These are phyloP conservation scores for Xylaria sp. DNA, from an alignment of 2,329 filamentous ascomycete species.

Conservation along the genomic window DNA sequence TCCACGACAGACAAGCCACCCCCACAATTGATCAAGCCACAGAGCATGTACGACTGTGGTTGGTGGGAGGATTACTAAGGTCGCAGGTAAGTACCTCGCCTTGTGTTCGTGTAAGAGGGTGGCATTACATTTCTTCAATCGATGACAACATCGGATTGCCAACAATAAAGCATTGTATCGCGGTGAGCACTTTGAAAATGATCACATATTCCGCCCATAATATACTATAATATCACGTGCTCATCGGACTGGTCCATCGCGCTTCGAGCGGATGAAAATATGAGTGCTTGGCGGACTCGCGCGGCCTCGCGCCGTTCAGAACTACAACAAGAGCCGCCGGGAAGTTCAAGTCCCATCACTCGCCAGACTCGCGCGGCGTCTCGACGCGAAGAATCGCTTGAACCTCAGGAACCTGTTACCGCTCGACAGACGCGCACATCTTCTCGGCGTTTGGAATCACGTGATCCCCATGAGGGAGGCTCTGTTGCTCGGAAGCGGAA, in stretches of 20 bases:
- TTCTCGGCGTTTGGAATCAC: too few species aligned
- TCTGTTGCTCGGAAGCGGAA: conserved; percentile 21
- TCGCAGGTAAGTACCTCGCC: too few species aligned
- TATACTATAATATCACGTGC: not conserved
- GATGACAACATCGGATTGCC: not conserved
- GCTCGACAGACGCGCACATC: conserved; percentile 3
- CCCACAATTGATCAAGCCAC: conserved; percentile 11
- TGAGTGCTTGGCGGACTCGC: conserved; percentile 19
- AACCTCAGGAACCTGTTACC: conserved; percentile 11
- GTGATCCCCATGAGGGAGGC: not conserved
- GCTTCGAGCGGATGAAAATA: conserved; percentile 9
- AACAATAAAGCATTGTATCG: not conserved
- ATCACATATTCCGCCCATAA: not conserved
- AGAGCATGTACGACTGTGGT: not conserved
- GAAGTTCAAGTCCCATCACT: not conserved
- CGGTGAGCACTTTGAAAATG: not conserved
- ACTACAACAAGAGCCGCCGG: conserved; percentile 15
- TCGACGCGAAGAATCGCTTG: conserved; percentile 17
- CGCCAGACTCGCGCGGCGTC: conserved; percentile 15
- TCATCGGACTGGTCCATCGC: not conserved
- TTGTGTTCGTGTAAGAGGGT: too few species aligned
- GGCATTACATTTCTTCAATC: too few species aligned
- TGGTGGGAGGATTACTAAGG: too few species aligned
- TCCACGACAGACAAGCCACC: conserved; percentile 7
- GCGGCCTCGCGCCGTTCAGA: conserved; percentile 17